Base-by-base conservation (phyloP, 768 basidiomycete genomes). In the Mycena epipterygia region DNA sequence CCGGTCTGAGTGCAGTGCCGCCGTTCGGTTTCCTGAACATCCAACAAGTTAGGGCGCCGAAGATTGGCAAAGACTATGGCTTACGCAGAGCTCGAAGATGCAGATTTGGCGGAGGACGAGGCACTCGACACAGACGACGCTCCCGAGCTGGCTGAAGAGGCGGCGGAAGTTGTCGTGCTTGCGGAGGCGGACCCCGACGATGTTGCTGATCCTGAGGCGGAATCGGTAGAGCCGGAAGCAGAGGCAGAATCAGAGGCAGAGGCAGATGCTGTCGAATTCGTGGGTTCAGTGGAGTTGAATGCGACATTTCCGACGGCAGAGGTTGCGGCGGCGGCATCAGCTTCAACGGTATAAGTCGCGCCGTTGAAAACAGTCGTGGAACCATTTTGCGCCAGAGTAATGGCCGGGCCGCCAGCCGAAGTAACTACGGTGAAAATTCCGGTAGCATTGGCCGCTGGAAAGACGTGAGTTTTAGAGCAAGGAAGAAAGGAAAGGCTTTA, bases 311-410 rank as follows among this genome's bases (percentile, higher is more conserved):
- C 55, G 25, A 29, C 57, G 33, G 16, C 57, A 17, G 56, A 14
- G 9, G 57, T 56, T 37, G 55, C 25, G 30, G 61, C 58, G 21
- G 73, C 65, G 25, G 12, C 41, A 19, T 51, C 42, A 12, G 42
- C 42, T 12, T 29, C 39, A 12, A 74, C 57, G n/a, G 64, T 69
- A 49, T 66, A 74, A 16, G 64, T 66, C 12, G 55, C 57, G 27
- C 60, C 64, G 14, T 53, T 61, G 35, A 58, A 72, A 7, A 62
- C 53, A 9, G 71, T 72, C 12, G 57, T 60, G 23, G 41, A 23
- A 29, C 71, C 74, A 25, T 41, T 53, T 11, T 58, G 29, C 27
- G 64, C 71, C 27, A 73, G 71, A 23, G 74, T 74, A 33, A 74
- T 55, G 30, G 64, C 71, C 5, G 71, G 37, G 37, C 74, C 74